These are phyloP conservation scores for Aspergillus fructus DNA, from an alignment of 2,329 filamentous ascomycete genomes.

Conservation along the genomic window DNA sequence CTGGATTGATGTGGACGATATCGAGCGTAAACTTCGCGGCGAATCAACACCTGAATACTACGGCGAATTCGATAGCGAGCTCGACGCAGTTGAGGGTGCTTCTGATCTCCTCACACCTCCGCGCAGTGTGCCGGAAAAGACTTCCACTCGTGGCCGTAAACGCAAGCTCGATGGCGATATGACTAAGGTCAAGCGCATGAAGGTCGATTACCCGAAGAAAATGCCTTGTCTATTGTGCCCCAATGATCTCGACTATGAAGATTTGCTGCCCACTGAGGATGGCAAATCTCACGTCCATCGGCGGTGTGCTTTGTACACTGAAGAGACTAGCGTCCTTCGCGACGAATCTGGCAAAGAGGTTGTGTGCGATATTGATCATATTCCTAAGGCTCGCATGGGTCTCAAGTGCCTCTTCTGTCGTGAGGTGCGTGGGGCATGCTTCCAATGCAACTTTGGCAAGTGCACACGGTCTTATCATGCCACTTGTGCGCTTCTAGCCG, in stretches of 20 bases:
- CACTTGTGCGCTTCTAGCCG: slow-evolving; percentile 87
- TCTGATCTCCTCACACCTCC: slow-evolving; percentile 78
- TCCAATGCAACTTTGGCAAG: slow-evolving; percentile 94
- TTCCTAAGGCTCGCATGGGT: slow-evolving; percentile 82
- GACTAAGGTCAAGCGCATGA: slow-evolving; percentile 73
- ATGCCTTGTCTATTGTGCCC: slow-evolving; percentile 90
- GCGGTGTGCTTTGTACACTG: slow-evolving; percentile 84
- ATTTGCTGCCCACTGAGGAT: slow-evolving; percentile 83
- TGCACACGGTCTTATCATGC: slow-evolving; percentile 92
- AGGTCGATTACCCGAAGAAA: slow-evolving; percentile 67
- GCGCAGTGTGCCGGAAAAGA: slow-evolving; percentile 68
- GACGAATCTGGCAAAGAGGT: slow-evolving; percentile 68
- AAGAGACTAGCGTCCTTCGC: slow-evolving; percentile 82
- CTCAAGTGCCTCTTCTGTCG: slow-evolving; percentile 95
- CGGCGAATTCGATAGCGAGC: slow-evolving; percentile 59
- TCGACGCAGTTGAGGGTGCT: slow-evolving; percentile 60
- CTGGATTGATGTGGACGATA: slow-evolving; percentile 95
- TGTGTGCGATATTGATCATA: slow-evolving; percentile 74
- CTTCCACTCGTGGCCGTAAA: slow-evolving; percentile 64
- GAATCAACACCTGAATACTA: slow-evolving; percentile 63
- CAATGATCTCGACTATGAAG: slow-evolving; percentile 78
- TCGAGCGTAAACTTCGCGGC: slow-evolving; percentile 88
- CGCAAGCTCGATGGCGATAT: slow-evolving; percentile 61
- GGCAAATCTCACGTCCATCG: slow-evolving; percentile 78
- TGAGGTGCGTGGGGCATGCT: slow-evolving; percentile 91